phyloP scores from a whole-genome alignment of 177 flowering plant genomes.

The Vitis hybrid region DNA sequence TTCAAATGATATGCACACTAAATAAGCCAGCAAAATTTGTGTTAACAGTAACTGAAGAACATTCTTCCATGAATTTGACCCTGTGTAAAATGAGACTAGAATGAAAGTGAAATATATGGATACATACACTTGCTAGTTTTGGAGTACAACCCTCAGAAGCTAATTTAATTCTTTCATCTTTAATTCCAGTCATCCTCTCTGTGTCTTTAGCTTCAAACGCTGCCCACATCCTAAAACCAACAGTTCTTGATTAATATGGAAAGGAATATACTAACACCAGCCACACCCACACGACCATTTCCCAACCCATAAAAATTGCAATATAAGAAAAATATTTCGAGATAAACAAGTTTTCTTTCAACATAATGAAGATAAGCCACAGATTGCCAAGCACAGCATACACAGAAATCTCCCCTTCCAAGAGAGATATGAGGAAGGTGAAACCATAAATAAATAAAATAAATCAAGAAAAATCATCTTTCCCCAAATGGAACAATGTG shows the following conservation, averaged over 20 bases:
- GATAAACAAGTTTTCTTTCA: neutral
- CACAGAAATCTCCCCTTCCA: too few species aligned
- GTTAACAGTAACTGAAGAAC: neutral
- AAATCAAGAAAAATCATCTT: neutral
- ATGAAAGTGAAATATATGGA: neutral
- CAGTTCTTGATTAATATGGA: constrained; percentile 9
- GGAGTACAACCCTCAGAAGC: constrained; percentile 34
- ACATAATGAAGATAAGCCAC: too few species aligned
- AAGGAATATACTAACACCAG: neutral
- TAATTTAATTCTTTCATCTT: constrained; percentile 27
- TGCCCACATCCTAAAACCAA: constrained; percentile 50
- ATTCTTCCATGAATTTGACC: neutral
- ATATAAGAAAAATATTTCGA: neutral
- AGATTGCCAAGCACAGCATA: too few species aligned
- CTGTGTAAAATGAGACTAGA: neutral
- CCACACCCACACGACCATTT: neutral
- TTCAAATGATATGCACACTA: neutral
- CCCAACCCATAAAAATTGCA: neutral
- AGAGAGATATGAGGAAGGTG: too few species aligned
- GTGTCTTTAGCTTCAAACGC: constrained; percentile 40
- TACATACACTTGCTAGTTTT: constrained; percentile 33
- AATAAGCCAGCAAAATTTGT: neutral
- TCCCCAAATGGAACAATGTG: too few species aligned
- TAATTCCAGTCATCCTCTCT: constrained; percentile 17
- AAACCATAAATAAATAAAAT: too few species aligned